Conservation (phyloP, 2,329 filamentous ascomycete species). For the Penicillium glabrum region DNA sequence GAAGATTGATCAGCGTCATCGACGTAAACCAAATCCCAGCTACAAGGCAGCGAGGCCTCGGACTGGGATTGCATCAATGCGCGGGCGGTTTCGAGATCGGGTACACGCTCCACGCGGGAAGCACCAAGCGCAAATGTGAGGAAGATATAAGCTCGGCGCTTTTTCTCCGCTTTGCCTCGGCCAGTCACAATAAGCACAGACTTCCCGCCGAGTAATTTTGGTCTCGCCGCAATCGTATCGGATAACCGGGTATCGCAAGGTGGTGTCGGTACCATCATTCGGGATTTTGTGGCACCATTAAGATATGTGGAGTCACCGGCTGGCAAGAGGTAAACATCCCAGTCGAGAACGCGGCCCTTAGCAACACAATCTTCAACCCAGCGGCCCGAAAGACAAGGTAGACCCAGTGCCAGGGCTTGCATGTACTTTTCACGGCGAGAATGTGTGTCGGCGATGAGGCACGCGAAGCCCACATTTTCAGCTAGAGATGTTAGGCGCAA, state of each 20-base stretch:
- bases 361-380: slow-evolving; percentile 76
- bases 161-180: slow-evolving; percentile 62
- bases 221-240: slow-evolving; percentile 59
- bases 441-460: slow-evolving; percentile 81
- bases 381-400: slow-evolving; percentile 79
- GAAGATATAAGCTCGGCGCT: slow-evolving; percentile 73
- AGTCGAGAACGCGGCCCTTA: slow-evolving; percentile 64
- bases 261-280: slow-evolving; percentile 64
- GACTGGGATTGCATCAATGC: slow-evolving; percentile 56
- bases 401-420: slow-evolving; percentile 84
- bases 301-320: slow-evolving; percentile 78
- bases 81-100: slow-evolving; percentile 65
- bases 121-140: slow-evolving; percentile 77
- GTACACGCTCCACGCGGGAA: slow-evolving; percentile 62
- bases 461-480: slow-evolving; percentile 69
- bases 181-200: slow-evolving; percentile 71
- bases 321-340: slow-evolving; percentile 79
- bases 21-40: slow-evolving; percentile 78
- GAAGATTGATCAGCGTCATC: slow-evolving; percentile 63
- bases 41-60: slow-evolving; percentile 32
- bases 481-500: slow-evolving; percentile 59
- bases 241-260: slow-evolving; percentile 56
- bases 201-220: slow-evolving; percentile 63
- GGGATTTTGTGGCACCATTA: slow-evolving; percentile 73
- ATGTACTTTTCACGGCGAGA: slow-evolving; percentile 89